These are phyloP conservation scores for Botrytis aclada DNA, from an alignment of 2,329 filamentous ascomycete genomes.

Conservation along the genomic window DNA sequence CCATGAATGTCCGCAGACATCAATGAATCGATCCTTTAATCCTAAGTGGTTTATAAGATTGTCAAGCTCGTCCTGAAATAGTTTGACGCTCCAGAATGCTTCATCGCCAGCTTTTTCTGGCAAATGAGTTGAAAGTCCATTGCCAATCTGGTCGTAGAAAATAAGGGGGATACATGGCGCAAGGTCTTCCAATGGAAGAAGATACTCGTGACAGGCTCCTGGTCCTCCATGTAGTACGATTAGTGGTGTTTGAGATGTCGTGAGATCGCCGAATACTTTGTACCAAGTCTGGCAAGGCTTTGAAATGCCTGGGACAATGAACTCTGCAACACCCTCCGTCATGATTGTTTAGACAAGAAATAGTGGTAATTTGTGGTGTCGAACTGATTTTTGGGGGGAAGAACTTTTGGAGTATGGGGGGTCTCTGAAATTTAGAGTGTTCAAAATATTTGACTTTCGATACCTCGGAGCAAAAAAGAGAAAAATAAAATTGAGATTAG, in stretches of 20 bases:
- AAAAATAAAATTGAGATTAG: no score
- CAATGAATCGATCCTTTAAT: slow-evolving; percentile 34
- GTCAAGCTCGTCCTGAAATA: slow-evolving; percentile 42
- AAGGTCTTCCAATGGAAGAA: slow-evolving; percentile 26
- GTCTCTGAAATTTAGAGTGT: no score
- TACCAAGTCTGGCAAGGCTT: no score
- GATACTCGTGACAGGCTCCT: slow-evolving; percentile 39
- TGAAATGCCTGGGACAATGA: no score
- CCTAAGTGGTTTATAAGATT: slow-evolving; percentile 35
- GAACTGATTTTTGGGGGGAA: no score
- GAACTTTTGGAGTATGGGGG: no score
- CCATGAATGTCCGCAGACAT: slow-evolving; percentile 51
- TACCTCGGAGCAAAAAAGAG: no score
- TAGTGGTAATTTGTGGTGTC: no score
- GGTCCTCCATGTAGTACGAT: slow-evolving; percentile 42
- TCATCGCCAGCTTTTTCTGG: slow-evolving; percentile 44
- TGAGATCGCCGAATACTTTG: no score
- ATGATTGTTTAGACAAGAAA: no score
- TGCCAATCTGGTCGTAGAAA: slow-evolving; percentile 55
- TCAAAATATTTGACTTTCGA: no score
- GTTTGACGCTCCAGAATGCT: slow-evolving; percentile 46
- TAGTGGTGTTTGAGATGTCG: slow-evolving; percentile 29
- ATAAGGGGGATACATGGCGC: slow-evolving; percentile 43
- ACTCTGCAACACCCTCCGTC: no score
- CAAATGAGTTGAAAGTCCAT: slow-evolving; percentile 48